Evolutionary conservation across 1,139 yeast genomes (phyloP).

Genomic region (Geotrichum candidum): DNA sequence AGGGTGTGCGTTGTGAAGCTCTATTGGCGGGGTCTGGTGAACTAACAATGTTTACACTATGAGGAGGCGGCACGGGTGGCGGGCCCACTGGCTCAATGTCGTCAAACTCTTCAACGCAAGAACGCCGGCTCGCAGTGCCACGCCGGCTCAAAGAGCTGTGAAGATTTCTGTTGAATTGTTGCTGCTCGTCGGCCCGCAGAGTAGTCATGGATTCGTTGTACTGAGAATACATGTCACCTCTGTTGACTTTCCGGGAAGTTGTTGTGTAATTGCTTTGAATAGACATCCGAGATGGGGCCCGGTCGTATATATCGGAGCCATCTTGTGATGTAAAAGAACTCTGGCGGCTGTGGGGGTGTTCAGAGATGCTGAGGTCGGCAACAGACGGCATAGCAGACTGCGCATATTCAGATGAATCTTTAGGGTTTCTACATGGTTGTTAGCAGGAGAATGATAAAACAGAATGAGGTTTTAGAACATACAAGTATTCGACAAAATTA

Average conservation of each 20-base stretch:
- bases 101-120: not conserved
- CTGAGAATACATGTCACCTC: conserved; percentile 4
- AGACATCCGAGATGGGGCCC: conserved; percentile 4
- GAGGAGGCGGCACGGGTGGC: conserved; percentile 33
- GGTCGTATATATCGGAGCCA: not conserved
- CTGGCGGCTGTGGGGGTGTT: conserved; percentile 1
- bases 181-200: not conserved
- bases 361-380: conserved; percentile 7
- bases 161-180: conserved; percentile 1
- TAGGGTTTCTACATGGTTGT: conserved; percentile 3
- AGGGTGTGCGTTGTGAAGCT: conserved; percentile 44
- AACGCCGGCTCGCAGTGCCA: not conserved
- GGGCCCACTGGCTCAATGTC: conserved; percentile 11
- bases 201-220: conserved; percentile 10
- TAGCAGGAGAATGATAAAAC: not conserved
- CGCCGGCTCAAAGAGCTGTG: not conserved
- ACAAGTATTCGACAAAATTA: conserved; percentile 63
- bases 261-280: conserved; percentile 5
- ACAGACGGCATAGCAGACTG: conserved; percentile 4
- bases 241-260: not conserved
- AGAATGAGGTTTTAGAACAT: conserved; percentile 2
- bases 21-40: not conserved
- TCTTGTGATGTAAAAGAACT: not conserved
- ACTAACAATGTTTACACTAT: conserved; percentile 8
- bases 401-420: conserved; percentile 6